Evolutionary conservation across 192 early-diverging fungal species (phyloP).

Genomic region (Entomortierella beljakovae): DNA sequence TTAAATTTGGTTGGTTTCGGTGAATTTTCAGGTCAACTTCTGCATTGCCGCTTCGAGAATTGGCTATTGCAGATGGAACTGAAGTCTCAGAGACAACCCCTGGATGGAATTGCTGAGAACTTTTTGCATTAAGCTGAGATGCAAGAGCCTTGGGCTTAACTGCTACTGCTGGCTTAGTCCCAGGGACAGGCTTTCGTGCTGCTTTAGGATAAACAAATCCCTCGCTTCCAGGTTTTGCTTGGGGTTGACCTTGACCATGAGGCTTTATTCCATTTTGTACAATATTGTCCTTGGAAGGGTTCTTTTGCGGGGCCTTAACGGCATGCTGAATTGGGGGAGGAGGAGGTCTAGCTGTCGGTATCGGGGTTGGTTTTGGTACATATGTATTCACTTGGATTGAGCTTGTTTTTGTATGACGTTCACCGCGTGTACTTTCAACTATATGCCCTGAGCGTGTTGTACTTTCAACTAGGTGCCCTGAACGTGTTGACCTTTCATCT

Average conservation of each 20-base stretch:
- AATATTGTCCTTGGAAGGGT: not conserved
- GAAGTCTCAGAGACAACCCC: not conserved
- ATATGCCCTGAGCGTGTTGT: conserved; percentile 19
- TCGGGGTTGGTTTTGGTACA: conserved; percentile 17
- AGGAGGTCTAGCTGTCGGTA: conserved; percentile 10
- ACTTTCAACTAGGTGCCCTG: conserved; percentile 8
- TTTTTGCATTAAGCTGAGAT: not conserved
- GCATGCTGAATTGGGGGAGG: conserved; percentile 2
- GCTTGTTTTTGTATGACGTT: not conserved
- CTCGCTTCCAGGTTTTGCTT: not conserved
- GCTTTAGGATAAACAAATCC: conserved; percentile 47
- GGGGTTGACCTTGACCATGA: not conserved
- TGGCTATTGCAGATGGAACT: not conserved
- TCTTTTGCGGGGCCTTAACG: not conserved
- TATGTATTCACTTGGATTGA: conserved; percentile 28
- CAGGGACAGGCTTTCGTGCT: conserved; percentile 36
- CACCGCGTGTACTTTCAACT: not conserved
- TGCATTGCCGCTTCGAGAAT: not conserved
- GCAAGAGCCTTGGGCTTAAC: conserved; percentile 26
- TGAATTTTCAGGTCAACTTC: conserved; percentile 14
- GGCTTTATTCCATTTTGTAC: not conserved
- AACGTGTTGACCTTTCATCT: conserved; percentile 6
- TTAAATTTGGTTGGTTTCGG: not conserved
- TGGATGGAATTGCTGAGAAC: not conserved
- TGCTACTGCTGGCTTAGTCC: conserved; percentile 21